Evolutionary conservation across 768 basidiomycete genomes (phyloP).

Genomic region (Pleurotus pulmonarius): DNA sequence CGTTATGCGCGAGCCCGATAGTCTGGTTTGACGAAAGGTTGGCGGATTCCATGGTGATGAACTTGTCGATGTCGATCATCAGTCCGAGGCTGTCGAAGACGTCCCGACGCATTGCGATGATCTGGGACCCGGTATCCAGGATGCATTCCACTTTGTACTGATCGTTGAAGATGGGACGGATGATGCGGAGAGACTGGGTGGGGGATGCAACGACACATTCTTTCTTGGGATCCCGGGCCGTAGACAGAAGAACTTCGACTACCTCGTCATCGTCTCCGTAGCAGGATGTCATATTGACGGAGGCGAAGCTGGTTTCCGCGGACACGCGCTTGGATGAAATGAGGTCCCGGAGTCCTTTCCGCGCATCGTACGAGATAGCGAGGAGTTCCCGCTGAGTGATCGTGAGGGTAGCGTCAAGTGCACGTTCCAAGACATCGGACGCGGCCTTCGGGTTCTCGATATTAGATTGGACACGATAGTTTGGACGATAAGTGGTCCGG

Average conservation of each 20-base stretch:
- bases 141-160: slow-evolving; percentile 16
- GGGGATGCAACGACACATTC: slow-evolving; percentile 10
- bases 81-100: slow-evolving; percentile 14
- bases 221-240: neutral
- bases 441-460: slow-evolving; percentile 16
- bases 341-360: slow-evolving; percentile 12
- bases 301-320: neutral
- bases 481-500: slow-evolving; percentile 10
- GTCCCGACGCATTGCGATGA: slow-evolving; percentile 20
- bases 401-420: slow-evolving; percentile 15
- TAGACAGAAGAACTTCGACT: neutral
- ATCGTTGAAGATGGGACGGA: slow-evolving; percentile 15
- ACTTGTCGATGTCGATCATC: slow-evolving; percentile 15
- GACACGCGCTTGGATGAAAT: slow-evolving; percentile 12
- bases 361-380: slow-evolving; percentile 16
- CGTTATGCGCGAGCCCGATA: slow-evolving; percentile 20
- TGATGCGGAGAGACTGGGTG: slow-evolving; percentile 11
- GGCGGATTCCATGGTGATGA: slow-evolving; percentile 19
- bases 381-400: slow-evolving; percentile 17
- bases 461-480: slow-evolving; percentile 15
- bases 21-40: slow-evolving; percentile 17
- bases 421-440: slow-evolving; percentile 8
- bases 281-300: neutral
- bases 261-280: neutral
- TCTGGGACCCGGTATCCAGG: slow-evolving; percentile 20